phyloP scores from a whole-genome alignment of 345 rosid species.

The Salix koriyanagi region DNA sequence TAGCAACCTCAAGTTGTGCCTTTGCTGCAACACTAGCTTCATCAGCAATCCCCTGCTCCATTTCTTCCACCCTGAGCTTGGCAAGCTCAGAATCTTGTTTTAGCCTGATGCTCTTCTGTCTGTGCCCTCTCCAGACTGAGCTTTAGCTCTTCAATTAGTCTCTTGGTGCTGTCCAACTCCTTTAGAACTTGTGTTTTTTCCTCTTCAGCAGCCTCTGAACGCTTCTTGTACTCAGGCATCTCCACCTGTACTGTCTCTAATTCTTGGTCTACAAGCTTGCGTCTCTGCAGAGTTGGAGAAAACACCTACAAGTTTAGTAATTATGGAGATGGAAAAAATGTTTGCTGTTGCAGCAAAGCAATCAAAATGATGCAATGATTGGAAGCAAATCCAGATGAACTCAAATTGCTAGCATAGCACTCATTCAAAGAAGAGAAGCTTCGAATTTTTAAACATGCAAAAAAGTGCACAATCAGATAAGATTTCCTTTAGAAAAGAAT shows the following conservation, averaged over 20 bases:
- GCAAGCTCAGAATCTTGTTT: conserved; percentile 91
- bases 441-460: neutral
- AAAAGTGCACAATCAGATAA: neutral
- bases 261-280: conserved; percentile 68
- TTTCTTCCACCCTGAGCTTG: conserved; percentile 80
- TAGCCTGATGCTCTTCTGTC: conserved; percentile 86
- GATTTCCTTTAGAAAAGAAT: neutral
- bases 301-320: conserved; percentile 1
- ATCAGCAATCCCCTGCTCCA: conserved; percentile 88
- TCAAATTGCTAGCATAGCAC: neutral
- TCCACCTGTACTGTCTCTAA: conserved; percentile 61
- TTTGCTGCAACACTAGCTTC: conserved; percentile 90
- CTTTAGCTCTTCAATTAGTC: conserved; percentile 76
- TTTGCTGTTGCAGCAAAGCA: conserved; percentile 1
- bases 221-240: conserved; percentile 60
- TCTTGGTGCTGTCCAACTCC: conserved; percentile 77
- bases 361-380: neutral
- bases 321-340: neutral
- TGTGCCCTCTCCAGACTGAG: conserved; percentile 83
- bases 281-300: conserved; percentile 42
- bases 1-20: conserved; percentile 93
- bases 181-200: conserved; percentile 50
- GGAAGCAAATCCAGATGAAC: neutral
- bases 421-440: neutral
- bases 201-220: conserved; percentile 57